phyloP scores from a whole-genome alignment of 768 basidiomycete species.

The Russula vinacea region DNA sequence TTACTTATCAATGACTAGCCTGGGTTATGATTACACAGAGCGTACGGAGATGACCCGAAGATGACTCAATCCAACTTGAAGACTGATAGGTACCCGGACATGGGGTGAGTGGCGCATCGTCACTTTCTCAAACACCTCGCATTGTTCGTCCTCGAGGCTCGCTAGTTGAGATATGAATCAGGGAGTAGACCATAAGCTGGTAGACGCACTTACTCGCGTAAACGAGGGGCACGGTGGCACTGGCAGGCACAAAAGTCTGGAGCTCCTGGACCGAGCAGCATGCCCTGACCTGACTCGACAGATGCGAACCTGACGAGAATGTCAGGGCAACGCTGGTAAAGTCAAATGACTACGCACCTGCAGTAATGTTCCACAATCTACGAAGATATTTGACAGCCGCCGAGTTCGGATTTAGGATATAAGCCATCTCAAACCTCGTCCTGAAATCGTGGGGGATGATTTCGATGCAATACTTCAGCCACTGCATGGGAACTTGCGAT shows the following conservation, averaged over 20 bases:
- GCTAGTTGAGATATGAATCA: conserved; percentile 40
- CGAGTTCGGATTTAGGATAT: conserved; percentile 72
- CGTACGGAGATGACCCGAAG: conserved; percentile 74
- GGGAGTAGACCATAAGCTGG: neutral
- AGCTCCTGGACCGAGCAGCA: conserved; percentile 65
- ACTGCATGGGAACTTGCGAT: conserved; percentile 77
- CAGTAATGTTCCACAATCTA: conserved; percentile 67
- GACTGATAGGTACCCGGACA: conserved; percentile 65
- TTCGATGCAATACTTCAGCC: conserved; percentile 76
- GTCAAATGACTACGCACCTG: conserved; percentile 39
- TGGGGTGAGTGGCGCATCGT: conserved; percentile 64
- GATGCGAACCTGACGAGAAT: conserved; percentile 11
- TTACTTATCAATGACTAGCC: conserved; percentile 20
- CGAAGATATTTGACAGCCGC: conserved; percentile 71
- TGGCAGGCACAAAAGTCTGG: conserved; percentile 51
- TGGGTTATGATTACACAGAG: neutral
- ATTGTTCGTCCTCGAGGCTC: conserved; percentile 57
- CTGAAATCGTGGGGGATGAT: conserved; percentile 70
- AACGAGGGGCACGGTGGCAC: conserved; percentile 45
- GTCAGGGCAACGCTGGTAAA: conserved; percentile 3
- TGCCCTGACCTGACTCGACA: conserved; percentile 43
- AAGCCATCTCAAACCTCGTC: conserved; percentile 53
- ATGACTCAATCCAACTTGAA: conserved; percentile 66
- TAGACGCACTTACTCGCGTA: conserved; percentile 50
- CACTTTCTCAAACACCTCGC: conserved; percentile 55